Evolutionary conservation across 176 grass and related monocot genomes (phyloP).

Genomic region (Hordeum vulgare): MorexV3_pseudomolecules_assembly NC_058521.1:150763600-150764099

Average conservation of each 20-base stretch:
- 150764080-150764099: no score
- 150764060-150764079: no score
- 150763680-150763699: not conserved
- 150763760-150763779: not conserved
- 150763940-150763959: no score
- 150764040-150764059: no score
- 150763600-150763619: not conserved
- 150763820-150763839: not conserved
- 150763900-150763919: no score
- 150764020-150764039: no score
- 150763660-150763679: not conserved
- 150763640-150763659: not conserved
- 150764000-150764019: no score
- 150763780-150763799: not conserved
- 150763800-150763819: not conserved
- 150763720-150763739: not conserved
- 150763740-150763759: not conserved
- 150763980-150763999: no score
- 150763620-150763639: not conserved
- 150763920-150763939: no score
- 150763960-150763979: no score
- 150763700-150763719: not conserved
- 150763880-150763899: no score
- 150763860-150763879: no score
- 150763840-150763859: not conserved